Evolutionary conservation across 306 rosid genomes (phyloP).

Genomic region (Lotus japonicus): DNA sequence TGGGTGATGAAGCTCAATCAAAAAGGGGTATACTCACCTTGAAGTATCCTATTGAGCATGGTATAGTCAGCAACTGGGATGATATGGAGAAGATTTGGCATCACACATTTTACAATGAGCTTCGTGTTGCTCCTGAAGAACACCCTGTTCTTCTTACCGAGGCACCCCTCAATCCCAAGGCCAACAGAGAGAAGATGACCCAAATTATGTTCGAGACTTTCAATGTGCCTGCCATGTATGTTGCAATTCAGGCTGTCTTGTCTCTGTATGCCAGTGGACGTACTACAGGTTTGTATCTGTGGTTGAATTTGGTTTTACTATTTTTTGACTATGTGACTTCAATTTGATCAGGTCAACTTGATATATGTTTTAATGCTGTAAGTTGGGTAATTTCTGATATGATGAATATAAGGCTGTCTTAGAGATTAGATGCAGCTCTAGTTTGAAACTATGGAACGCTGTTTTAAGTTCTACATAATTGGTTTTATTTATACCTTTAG

Average conservation of each 20-base stretch:
- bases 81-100: constrained; percentile 78
- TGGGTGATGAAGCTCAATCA: constrained; percentile 68
- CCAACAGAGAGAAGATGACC: constrained; percentile 79
- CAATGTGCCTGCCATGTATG: constrained; percentile 62
- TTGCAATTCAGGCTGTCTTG: constrained; percentile 57
- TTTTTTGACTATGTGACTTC: not conserved
- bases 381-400: not conserved
- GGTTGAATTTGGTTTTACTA: not conserved
- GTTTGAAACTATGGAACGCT: not conserved
- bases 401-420: not conserved
- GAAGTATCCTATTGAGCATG: constrained; percentile 72
- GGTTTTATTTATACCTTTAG: not conserved
- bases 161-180: constrained; percentile 73
- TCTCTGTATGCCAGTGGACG: constrained; percentile 75
- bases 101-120: constrained; percentile 63
- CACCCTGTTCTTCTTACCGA: constrained; percentile 73
- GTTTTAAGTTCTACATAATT: not conserved
- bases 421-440: not conserved
- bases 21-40: constrained; percentile 61
- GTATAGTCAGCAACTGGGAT: constrained; percentile 73
- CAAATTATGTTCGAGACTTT: constrained; percentile 67
- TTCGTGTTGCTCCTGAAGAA: constrained; percentile 70
- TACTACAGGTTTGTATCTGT: constrained; percentile 49
- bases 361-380: not conserved
- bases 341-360: not conserved